Base-by-base conservation (phyloP, 768 basidiomycete species). In the Vararia minispora region DNA sequence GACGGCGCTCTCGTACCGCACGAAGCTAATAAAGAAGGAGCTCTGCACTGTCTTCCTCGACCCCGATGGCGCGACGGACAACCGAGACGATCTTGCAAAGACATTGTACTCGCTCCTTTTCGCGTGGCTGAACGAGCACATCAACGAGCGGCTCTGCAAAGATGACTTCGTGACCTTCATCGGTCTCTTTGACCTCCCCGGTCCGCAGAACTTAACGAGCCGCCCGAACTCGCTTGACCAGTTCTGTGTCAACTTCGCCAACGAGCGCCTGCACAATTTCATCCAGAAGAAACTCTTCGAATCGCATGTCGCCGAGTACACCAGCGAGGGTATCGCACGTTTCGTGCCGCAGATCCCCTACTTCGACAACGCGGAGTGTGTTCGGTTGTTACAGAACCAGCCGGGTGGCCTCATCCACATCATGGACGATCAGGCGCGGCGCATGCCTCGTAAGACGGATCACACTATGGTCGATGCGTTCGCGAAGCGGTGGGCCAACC, bases 1-100 rank as follows among this genome's bases (percentile, higher is more conserved):
- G 56, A 69, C 68, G 2, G 71, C 85, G 0, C 65, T 99, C 28
- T 86, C 89, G 0, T 94, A 91, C 73, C 86, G 81, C 62, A 91
- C 88, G 1, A 87, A 86, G 57, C 65, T 97, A 39, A 76, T 97
- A 53, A 85, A 89, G 58, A 95, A 91, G 63, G 92, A 98, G 60
- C 67, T 95, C n/a, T 95, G 90, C 58, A 95, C 91, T 0, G 80
- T 95, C 20, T 95, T 98, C 63, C 72, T 98, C 31, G 92, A 98
- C 54, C 79, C 86, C 0, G 92, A 98, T 53, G 87, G 86, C 37
- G 89, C 94, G 2, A 80, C 87, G 0, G 81, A 85, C 52, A 95
- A 97, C 49, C 69, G 92, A 31, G 94, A 98, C 53, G 89, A 94
- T 56, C 78, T 99, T 26, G 88, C 92, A 14, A 83, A 90, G 57